Evolutionary conservation across 257 asterid species (phyloP).

Genomic region (Rubia yunnanensis): DNA sequence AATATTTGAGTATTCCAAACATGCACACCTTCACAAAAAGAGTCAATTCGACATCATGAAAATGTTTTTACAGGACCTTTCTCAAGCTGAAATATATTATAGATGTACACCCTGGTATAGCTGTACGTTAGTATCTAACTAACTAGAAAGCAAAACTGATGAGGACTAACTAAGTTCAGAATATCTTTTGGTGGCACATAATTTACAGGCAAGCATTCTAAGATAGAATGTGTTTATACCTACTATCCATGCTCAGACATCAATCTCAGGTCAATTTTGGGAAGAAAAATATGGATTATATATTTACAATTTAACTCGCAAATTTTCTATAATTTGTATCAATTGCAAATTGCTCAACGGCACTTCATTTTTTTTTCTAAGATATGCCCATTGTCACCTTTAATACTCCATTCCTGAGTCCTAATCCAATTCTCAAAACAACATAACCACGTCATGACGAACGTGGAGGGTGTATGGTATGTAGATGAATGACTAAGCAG

Average conservation of each 20-base stretch:
- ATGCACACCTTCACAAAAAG: constrained; percentile 82
- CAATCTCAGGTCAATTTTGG: too few species aligned
- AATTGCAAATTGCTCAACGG: too few species aligned
- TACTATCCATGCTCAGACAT: constrained; percentile 98
- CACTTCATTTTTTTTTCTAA: too few species aligned
- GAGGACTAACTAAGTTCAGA: background rate
- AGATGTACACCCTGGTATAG: constrained; percentile 69
- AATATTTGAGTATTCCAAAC: background rate
- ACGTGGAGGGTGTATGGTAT: background rate
- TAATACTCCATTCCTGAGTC: too few species aligned
- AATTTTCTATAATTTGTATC: too few species aligned
- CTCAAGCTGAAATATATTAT: constrained; percentile 73
- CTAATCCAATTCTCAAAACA: too few species aligned
- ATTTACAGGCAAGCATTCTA: background rate
- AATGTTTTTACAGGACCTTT: constrained; percentile 63
- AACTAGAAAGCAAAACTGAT: background rate
- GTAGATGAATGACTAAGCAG: background rate
- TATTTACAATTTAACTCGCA: too few species aligned
- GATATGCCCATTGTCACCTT: too few species aligned
- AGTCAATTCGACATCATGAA: constrained; percentile 58
- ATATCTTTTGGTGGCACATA: background rate
- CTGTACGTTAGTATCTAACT: constrained; percentile 7
- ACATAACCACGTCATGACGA: background rate
- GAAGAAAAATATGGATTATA: too few species aligned
- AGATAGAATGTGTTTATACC: constrained; percentile 30